Percentiles rank a stretch among this genome's conserved stretches.
These are phyloP conservation scores for Triticum monococcum DNA, from an alignment of 176 grass and related monocot species.

Conservation along the genomic window DNA sequence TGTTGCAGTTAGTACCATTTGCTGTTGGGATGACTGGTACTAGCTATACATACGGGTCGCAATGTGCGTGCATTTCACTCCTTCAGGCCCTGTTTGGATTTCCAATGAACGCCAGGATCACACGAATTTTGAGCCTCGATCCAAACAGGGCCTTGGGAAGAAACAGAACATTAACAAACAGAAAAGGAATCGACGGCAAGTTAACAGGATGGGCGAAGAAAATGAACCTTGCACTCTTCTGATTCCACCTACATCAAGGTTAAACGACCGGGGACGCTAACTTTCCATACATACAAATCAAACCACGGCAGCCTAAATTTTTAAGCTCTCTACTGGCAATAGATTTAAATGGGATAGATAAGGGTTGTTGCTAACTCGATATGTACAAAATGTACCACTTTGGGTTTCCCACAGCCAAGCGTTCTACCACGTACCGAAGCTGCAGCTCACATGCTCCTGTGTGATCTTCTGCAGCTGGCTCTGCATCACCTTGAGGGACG, in stretches of 20 bases:
- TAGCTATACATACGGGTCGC: background rate
- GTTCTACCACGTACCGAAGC: conserved; percentile 80
- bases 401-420: conserved; percentile 5
- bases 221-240: conserved; percentile 32
- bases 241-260: conserved; percentile 38
- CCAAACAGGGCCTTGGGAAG: background rate
- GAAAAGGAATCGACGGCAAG: background rate
- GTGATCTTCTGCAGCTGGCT: conserved; percentile 70
- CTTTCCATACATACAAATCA: conserved; percentile 30
- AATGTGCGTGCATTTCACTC: background rate
- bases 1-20: background rate
- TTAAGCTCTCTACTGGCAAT: conserved; percentile 26
- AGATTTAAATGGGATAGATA: conserved; percentile 25
- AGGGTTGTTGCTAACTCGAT: conserved; percentile 30
- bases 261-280: conserved; percentile 18
- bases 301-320: conserved; percentile 33
- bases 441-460: conserved; percentile 87
- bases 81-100: background rate
- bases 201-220: background rate
- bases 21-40: background rate
- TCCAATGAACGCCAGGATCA: no score
- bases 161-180: background rate
- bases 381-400: conserved; percentile 49
- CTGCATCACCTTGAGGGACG: conserved; percentile 48
- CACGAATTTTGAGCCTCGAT: background rate